These are phyloP conservation scores for Gnaphalium uliginosum DNA, from an alignment of 129 eudicot species.

Conservation along the genomic window DNA sequence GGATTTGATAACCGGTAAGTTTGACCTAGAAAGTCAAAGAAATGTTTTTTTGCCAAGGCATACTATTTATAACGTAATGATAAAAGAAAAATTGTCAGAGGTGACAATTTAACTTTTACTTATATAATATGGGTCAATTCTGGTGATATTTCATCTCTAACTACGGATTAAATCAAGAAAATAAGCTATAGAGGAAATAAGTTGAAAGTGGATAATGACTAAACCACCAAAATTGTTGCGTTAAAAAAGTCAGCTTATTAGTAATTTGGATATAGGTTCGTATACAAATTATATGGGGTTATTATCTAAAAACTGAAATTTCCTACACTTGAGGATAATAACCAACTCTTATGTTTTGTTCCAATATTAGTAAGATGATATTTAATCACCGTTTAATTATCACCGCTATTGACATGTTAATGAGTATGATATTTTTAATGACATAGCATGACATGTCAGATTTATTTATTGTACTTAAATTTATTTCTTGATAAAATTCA, in stretches of 20 bases:
- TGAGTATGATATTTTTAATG: too few species aligned
- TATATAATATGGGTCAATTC: neutral
- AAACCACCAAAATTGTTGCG: neutral
- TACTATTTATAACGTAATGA: neutral
- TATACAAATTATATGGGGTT: too few species aligned
- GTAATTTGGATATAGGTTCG: too few species aligned
- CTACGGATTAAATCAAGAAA: neutral
- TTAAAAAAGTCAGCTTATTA: neutral
- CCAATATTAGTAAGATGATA: too few species aligned
- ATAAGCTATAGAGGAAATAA: neutral
- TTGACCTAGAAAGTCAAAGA: constrained; percentile 19
- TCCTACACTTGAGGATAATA: too few species aligned
- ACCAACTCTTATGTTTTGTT: too few species aligned
- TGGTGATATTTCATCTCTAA: neutral
- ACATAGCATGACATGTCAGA: too few species aligned
- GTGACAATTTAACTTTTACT: neutral
- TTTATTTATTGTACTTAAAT: too few species aligned
- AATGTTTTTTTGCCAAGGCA: neutral
- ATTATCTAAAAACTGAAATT: too few species aligned
- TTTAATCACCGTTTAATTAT: too few species aligned
- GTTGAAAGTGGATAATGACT: neutral
- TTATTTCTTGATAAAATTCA: too few species aligned
- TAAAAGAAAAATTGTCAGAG: neutral
- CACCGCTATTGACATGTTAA: too few species aligned
- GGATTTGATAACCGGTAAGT: neutral